Evolutionary conservation across 108 stramenopile species (phyloP).

Genomic region (Conticribra guillardii): DNA sequence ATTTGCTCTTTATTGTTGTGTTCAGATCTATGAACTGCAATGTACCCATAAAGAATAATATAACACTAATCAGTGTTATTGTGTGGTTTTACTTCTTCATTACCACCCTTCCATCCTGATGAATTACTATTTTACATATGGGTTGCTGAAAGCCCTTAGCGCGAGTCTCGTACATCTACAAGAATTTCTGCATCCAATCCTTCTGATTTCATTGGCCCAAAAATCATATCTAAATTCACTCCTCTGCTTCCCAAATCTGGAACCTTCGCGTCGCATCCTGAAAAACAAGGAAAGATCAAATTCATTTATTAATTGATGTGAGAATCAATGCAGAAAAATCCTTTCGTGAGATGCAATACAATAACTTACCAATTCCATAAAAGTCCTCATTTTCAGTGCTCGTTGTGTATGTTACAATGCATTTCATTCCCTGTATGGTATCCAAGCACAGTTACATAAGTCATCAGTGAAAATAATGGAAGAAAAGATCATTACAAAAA

Average conservation of each 20-base stretch:
- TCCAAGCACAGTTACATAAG: background rate
- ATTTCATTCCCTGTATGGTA: constrained; percentile 69
- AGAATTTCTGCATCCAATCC: constrained; percentile 68
- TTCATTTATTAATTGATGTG: too few species aligned
- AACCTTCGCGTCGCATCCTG: constrained; percentile 75
- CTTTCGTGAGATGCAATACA: background rate
- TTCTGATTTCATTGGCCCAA: constrained; percentile 63
- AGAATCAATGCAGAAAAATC: background rate
- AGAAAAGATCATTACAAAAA: background rate
- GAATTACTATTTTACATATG: too few species aligned
- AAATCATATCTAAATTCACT: constrained; percentile 75
- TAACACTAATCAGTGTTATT: too few species aligned
- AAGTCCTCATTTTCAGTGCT: constrained; percentile 81
- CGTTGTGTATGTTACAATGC: constrained; percentile 86
- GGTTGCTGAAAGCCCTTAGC: too few species aligned
- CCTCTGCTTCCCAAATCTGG: constrained; percentile 74
- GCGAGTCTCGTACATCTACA: constrained; percentile 63
- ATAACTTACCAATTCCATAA: constrained; percentile 57
- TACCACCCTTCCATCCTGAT: too few species aligned
- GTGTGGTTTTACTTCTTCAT: too few species aligned
- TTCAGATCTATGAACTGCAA: too few species aligned
- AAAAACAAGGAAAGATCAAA: too few species aligned
- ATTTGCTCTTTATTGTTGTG: too few species aligned
- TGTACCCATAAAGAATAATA: too few species aligned
- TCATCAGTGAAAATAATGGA: background rate